Evolutionary conservation across 2,329 filamentous ascomycete genomes (phyloP).

Genomic region (Celoporthe dispersa): DNA sequence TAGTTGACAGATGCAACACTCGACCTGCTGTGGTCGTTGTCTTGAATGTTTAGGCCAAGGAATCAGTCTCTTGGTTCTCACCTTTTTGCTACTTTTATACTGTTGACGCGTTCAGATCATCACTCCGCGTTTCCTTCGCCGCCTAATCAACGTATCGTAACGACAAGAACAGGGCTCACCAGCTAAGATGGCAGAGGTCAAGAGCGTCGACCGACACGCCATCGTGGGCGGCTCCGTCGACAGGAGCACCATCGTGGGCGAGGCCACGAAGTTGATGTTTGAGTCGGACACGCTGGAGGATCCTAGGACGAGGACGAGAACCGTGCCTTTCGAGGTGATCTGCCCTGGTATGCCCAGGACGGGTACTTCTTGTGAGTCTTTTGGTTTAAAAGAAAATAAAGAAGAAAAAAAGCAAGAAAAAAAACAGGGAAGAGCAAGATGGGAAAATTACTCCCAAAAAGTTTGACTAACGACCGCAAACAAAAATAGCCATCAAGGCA

Average conservation of each 20-base stretch:
- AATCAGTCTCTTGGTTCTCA: background rate
- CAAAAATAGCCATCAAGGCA: constrained; percentile 20
- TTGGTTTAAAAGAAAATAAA: background rate
- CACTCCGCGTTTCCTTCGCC: background rate
- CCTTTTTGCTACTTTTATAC: background rate
- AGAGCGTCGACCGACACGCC: constrained; percentile 21
- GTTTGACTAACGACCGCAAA: background rate
- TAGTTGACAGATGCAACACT: constrained; percentile 6
- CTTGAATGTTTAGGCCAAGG: background rate
- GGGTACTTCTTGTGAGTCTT: constrained; percentile 20
- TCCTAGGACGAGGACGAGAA: constrained; percentile 19
- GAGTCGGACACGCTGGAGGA: constrained; percentile 24
- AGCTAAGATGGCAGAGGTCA: constrained; percentile 13
- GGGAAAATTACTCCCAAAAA: no score
- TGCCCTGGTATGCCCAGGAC: constrained; percentile 23
- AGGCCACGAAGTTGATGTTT: constrained; percentile 23
- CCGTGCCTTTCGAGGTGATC: constrained; percentile 22
- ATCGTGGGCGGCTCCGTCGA: constrained; percentile 19
- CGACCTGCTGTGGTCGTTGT: background rate
- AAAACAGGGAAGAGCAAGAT: background rate
- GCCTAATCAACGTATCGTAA: background rate
- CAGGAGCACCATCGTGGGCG: constrained; percentile 16
- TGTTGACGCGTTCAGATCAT: background rate
- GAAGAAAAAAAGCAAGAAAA: background rate
- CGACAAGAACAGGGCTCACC: background rate